Base-by-base conservation (phyloP, 345 rosid species). In the Pistacia atlantica region DNA sequence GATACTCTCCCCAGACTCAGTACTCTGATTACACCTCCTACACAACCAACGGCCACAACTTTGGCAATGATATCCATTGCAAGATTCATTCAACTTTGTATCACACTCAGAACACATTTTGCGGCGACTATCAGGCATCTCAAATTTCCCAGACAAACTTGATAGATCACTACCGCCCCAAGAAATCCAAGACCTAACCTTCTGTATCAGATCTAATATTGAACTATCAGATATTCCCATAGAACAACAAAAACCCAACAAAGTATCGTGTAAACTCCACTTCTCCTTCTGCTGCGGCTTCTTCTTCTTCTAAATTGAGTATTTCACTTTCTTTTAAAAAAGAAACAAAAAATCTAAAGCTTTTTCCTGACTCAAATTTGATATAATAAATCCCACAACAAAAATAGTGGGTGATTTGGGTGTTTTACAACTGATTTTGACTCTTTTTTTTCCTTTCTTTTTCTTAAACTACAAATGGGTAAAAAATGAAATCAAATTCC, bases 141-240 rank as follows among this genome's bases (percentile, higher is more conserved):
- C 74, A 71, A 89, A 83, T 77, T 72, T 81, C 64, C 64, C 22
- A 46, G 85, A 79, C 17, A 77, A 82, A 82, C 33, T 68, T 5
- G 80, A 80, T 73, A 84, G 75, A 87, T 89, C 92, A 25, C 91
- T 91, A 74, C 82, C 82, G 71, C 84, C 88, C 81, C 76, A 82
- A 74, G 97, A 85, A 80, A 94, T 80, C 96, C 91, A 93, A 88
- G 89, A 86, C 93, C 89, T 81, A 80, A 89, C 84, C 80, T 90
- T 92, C 7, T 79, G 83, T 80, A 90, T 75, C 75, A 92, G 95
- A 89, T 96, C 92, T 88, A 77, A 77, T 80, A 87, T 79, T 74
- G 88, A 89, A 80, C 78, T 86, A 90, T 88, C 93, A 72, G 89
- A 89, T 87, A 89, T 77, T 88, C 95, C 94, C 95, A 89, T 92